Percentiles rank a stretch among this genome's conserved stretches.
Conservation (phyloP, 108 stramenopile species). For the Fragilaria crotonensis region DNA sequence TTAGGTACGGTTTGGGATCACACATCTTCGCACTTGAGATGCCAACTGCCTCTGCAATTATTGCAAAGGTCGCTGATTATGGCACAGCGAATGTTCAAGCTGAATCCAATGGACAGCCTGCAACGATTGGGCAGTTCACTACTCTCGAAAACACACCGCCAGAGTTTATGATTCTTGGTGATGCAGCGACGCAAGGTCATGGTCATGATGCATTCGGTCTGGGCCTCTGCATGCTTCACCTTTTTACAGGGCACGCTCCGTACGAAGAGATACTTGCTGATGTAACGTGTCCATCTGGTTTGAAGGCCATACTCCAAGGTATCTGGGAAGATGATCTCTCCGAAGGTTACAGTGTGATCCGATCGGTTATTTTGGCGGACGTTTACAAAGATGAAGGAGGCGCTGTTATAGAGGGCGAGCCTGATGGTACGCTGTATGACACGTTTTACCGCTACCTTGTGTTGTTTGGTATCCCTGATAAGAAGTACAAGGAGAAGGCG, state of each 20-base stretch:
- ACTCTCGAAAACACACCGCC: constrained; percentile 85
- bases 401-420: constrained; percentile 20
- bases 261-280: constrained; percentile 82
- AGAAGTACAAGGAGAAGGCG: constrained; percentile 17
- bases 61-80: constrained; percentile 85
- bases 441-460: constrained; percentile 80
- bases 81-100: constrained; percentile 63
- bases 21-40: constrained; percentile 36
- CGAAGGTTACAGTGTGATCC: constrained; percentile 23
- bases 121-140: constrained; percentile 67
- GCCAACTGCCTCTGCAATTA: constrained; percentile 24
- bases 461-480: constrained; percentile 52
- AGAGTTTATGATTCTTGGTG: constrained; percentile 68
- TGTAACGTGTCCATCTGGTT: constrained; percentile 43
- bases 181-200: constrained; percentile 49
- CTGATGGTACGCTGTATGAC: constrained; percentile 55
- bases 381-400: constrained; percentile 40
- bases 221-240: constrained; percentile 77
- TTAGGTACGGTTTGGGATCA: constrained; percentile 53
- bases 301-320: constrained; percentile 26
- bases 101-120: constrained; percentile 43
- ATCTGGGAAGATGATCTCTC: constrained; percentile 43
- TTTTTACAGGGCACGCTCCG: constrained; percentile 71
- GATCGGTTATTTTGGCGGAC: constrained; percentile 26
- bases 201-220: constrained; percentile 72